These are phyloP conservation scores for Aspergillus caelatus DNA, from an alignment of 2,329 filamentous ascomycete species.

Conservation along the genomic window DNA sequence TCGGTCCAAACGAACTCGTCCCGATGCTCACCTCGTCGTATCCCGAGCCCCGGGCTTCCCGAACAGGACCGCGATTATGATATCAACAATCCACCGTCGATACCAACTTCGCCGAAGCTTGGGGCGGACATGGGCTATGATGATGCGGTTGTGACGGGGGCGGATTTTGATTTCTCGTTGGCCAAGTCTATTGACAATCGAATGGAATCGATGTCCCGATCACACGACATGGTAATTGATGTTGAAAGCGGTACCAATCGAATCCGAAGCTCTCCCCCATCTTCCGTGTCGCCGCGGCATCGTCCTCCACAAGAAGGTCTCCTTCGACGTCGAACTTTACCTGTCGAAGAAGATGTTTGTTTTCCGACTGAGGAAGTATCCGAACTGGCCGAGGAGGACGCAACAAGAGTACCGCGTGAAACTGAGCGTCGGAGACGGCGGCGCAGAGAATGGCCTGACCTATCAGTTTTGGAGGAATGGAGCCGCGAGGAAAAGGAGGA, in stretches of 20 bases:
- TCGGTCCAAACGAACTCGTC: slow-evolving; percentile 34
- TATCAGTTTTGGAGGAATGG: slow-evolving; percentile 85
- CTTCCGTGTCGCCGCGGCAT: slow-evolving; percentile 40
- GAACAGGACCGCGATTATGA: slow-evolving; percentile 53
- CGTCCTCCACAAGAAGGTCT: slow-evolving; percentile 39
- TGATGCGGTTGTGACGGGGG: slow-evolving; percentile 53
- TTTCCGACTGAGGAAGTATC: slow-evolving; percentile 81
- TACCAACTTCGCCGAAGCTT: slow-evolving; percentile 60
- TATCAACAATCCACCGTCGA: slow-evolving; percentile 67
- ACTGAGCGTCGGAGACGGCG: slow-evolving; percentile 59
- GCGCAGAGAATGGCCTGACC: slow-evolving; percentile 80
- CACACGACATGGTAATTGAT: slow-evolving; percentile 48
- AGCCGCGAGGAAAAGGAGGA: slow-evolving; percentile 86
- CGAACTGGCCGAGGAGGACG: slow-evolving; percentile 76
- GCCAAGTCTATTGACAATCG: slow-evolving; percentile 40
- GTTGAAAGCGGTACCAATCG: slow-evolving; percentile 39
- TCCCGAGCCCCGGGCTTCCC: slow-evolving; percentile 25
- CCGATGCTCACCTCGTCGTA: slow-evolving; percentile 30
- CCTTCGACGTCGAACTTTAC: slow-evolving; percentile 59
- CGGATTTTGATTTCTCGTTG: slow-evolving; percentile 44
- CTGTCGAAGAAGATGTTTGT: slow-evolving; percentile 86
- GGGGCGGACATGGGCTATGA: slow-evolving; percentile 57
- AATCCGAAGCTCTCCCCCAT: slow-evolving; percentile 26
- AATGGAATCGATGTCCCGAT: slow-evolving; percentile 30
- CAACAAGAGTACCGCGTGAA: slow-evolving; percentile 52